Conservation (phyloP, 345 rosid species). For the Brassica juncea region DNA sequence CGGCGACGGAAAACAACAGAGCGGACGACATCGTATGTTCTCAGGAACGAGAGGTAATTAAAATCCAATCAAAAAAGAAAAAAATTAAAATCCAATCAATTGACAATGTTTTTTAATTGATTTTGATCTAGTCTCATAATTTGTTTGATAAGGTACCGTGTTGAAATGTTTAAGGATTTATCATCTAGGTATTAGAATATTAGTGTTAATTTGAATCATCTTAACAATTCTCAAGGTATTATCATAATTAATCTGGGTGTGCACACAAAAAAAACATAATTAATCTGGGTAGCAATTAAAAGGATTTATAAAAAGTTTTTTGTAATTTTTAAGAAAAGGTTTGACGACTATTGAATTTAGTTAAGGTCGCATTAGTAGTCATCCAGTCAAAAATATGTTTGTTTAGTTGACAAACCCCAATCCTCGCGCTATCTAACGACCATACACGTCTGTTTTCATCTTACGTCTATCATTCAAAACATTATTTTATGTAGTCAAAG, state of each 20-base stretch:
- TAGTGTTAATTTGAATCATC: conserved; percentile 12
- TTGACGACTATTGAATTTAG: conserved; percentile 5
- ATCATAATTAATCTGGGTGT: background rate
- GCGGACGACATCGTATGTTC: conserved; percentile 44
- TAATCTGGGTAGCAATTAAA: background rate
- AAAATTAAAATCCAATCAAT: background rate
- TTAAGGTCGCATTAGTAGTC: conserved; percentile 18
- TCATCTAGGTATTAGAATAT: background rate
- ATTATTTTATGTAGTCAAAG: conserved; percentile 11
- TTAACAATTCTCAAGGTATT: background rate
- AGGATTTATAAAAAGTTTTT: background rate
- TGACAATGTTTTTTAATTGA: background rate
- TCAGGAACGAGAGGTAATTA: conserved; percentile 48
- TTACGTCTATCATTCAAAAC: conserved; percentile 11
- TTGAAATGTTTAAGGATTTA: background rate
- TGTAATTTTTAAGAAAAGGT: background rate
- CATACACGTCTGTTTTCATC: conserved; percentile 30
- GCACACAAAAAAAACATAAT: background rate
- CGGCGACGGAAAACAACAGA: conserved; percentile 56
- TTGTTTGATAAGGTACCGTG: background rate
- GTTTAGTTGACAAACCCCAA: conserved; percentile 28
- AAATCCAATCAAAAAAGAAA: background rate
- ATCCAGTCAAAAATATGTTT: conserved; percentile 20
- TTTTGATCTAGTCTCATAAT: background rate
- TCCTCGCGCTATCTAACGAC: conserved; percentile 20